Percentiles rank a stretch among this genome's conserved stretches.
phyloP scores from a whole-genome alignment of 148 eudicot genomes.

The Silene uniflora region DNA sequence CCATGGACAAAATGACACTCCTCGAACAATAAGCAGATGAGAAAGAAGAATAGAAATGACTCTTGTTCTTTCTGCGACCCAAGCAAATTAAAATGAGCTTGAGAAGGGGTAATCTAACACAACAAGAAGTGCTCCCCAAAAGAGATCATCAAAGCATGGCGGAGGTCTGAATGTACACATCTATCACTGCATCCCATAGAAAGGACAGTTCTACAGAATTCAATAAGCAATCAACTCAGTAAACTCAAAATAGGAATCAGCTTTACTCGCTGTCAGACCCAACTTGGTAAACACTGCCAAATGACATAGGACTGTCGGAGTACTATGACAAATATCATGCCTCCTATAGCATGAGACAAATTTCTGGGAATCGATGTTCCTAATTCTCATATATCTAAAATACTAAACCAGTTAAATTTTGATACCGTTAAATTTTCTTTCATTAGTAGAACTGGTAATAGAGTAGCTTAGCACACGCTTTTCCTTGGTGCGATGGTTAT shows the following conservation, averaged over 20 bases:
- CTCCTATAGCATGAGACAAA: not conserved
- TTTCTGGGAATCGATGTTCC: not conserved
- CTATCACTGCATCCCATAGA: not conserved
- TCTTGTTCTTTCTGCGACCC: not conserved
- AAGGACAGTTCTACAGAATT: not conserved
- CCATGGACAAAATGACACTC: not conserved
- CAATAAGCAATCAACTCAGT: not conserved
- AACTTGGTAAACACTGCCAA: not conserved
- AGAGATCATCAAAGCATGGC: not conserved
- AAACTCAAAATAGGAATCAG: not conserved
- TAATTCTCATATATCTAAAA: not conserved
- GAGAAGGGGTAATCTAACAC: not conserved
- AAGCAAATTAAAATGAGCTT: not conserved
- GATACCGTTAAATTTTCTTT: too few species aligned
- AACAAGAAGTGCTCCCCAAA: not conserved
- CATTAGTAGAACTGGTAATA: too few species aligned
- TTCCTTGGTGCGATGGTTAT: too few species aligned
- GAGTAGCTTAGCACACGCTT: too few species aligned
- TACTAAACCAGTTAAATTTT: not conserved
- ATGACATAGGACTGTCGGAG: not conserved
- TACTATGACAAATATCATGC: not conserved
- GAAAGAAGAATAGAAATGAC: not conserved
- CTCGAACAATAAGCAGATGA: not conserved
- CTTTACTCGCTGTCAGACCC: not conserved
- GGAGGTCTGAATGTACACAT: not conserved